phyloP scores from a whole-genome alignment of 257 asterid species.

The Nicotiana tabacum region DNA sequence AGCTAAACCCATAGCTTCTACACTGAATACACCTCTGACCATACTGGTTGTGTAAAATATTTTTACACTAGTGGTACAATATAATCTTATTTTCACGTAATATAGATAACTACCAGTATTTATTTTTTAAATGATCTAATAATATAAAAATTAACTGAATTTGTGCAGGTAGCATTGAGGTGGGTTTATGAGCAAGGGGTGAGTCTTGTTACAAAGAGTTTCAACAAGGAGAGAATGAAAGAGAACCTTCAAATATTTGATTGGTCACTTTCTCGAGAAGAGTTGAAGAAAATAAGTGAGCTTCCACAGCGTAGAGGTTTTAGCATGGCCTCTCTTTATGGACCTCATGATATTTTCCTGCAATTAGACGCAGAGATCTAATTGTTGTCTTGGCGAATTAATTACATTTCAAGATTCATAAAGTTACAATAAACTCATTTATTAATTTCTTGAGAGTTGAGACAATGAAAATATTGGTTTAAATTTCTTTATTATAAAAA shows the following conservation, averaged over 20 bases:
- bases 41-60: too few species aligned
- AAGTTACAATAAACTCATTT: neutral
- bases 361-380: constrained; percentile 44
- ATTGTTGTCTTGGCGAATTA: neutral
- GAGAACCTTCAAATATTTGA: constrained; percentile 48
- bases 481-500: too few species aligned
- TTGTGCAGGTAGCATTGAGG: constrained; percentile 43
- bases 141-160: too few species aligned
- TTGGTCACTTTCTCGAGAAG: constrained; percentile 38
- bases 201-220: constrained; percentile 49
- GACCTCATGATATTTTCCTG: constrained; percentile 38
- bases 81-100: too few species aligned
- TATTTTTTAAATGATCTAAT: too few species aligned
- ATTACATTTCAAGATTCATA: neutral
- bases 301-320: constrained; percentile 38
- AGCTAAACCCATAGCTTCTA: too few species aligned
- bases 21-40: too few species aligned
- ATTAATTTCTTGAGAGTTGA: neutral
- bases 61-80: too few species aligned
- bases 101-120: too few species aligned
- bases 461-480: neutral
- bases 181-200: constrained; percentile 60
- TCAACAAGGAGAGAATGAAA: constrained; percentile 53
- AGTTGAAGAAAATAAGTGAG: constrained; percentile 32
- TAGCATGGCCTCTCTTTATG: constrained; percentile 27